phyloP scores from a whole-genome alignment of 768 basidiomycete species.

The Leccinum pellstonianum region DNA sequence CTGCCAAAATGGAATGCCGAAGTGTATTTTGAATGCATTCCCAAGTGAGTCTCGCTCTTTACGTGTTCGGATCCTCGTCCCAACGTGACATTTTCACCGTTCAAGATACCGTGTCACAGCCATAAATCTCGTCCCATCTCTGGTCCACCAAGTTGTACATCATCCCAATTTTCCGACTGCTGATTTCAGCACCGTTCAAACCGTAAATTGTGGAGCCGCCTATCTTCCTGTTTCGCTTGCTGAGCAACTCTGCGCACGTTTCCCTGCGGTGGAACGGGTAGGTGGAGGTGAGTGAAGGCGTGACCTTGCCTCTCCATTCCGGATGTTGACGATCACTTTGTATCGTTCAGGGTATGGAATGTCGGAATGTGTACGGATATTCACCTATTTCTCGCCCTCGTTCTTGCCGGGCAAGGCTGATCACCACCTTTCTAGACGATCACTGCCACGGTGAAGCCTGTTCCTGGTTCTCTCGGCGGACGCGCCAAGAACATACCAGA shows the following conservation, averaged over 20 bases:
- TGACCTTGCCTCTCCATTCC: neutral
- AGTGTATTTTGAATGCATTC: conserved; percentile 48
- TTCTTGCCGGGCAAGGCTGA: neutral
- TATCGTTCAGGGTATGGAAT: conserved; percentile 59
- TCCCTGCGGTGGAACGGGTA: conserved; percentile 36
- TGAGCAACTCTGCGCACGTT: conserved; percentile 37
- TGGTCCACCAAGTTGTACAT: conserved; percentile 63
- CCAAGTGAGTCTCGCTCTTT: conserved; percentile 46
- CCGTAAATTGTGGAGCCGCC: conserved; percentile 56
- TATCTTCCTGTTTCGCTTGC: conserved; percentile 61
- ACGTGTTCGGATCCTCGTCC: neutral
- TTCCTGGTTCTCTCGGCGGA: conserved; percentile 45
- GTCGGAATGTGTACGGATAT: conserved; percentile 57
- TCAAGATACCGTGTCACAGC: conserved; percentile 54
- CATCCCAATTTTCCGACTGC: conserved; percentile 43
- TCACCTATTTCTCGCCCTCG: neutral
- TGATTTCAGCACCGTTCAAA: conserved; percentile 52
- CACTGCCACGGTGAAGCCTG: conserved; percentile 43
- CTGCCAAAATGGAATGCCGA: conserved; percentile 62
- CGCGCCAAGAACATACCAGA: conserved; percentile 40
- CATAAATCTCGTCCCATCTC: conserved; percentile 57
- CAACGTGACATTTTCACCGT: neutral
- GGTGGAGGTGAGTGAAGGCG: conserved; percentile 43
- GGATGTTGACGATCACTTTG: conserved; percentile 4
- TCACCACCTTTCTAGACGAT: conserved; percentile 47